Evolutionary conservation across 495 filamentous ascomycete species (phyloP).

Genomic region (Lophiostoma macrostomum): DNA sequence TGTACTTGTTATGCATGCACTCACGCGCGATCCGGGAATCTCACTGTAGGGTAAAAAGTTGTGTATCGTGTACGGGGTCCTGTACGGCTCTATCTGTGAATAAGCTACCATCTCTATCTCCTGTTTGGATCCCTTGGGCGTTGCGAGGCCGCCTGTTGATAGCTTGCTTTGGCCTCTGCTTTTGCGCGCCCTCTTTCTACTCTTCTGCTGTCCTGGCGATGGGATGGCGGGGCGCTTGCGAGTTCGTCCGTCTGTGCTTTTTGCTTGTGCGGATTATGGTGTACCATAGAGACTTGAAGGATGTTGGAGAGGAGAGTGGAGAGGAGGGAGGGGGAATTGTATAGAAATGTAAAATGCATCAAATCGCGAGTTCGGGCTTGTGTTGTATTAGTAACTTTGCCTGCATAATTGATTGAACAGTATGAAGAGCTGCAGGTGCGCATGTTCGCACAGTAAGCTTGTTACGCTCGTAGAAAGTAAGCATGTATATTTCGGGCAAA

Average conservation of each 20-base stretch:
- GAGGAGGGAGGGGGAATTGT: too few species aligned
- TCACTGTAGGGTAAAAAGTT: conserved; percentile 22
- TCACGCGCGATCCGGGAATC: neutral
- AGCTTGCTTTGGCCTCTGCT: neutral
- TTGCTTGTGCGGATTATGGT: too few species aligned
- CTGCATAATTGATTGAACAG: too few species aligned
- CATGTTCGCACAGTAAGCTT: too few species aligned
- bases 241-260: too few species aligned
- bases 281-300: too few species aligned
- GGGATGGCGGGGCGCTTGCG: neutral
- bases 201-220: conserved; percentile 7
- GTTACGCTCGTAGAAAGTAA: too few species aligned
- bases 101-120: neutral
- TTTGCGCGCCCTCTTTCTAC: conserved; percentile 7
- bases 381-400: too few species aligned
- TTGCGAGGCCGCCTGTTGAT: conserved; percentile 21
- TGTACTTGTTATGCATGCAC: neutral
- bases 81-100: neutral
- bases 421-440: too few species aligned
- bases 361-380: too few species aligned
- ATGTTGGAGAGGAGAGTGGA: too few species aligned
- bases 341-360: too few species aligned
- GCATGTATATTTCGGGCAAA: conserved; percentile 17
- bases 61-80: neutral
- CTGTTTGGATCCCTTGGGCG: neutral